Evolutionary conservation across 2,329 filamentous ascomycete species (phyloP), one percentile per base, ranked within the genome.

Genomic region (Diaporthe longicolla): DNA sequence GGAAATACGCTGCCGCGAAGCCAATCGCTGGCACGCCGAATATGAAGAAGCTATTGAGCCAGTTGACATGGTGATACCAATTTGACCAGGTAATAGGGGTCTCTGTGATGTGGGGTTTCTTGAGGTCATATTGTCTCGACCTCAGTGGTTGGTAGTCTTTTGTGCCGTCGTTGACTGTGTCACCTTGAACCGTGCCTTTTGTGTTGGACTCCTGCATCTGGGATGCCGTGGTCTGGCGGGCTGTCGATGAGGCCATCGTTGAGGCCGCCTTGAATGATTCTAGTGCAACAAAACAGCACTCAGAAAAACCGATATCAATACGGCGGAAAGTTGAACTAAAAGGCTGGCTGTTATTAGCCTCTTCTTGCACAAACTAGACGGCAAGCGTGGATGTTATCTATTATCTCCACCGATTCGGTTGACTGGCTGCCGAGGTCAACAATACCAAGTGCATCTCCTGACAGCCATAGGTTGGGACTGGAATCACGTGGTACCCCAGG

Each of bases 31-130:
- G 95, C 63, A 97, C 89, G 78, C 93, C 88, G 77, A 97, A 83
- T 82, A 97, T 96, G 82, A 98, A 89, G 76, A 88, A 89, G 76
- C 94, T 92, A 83, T 97, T 98, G 78, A 98, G 89, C 95, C 95
- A 98, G 89, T 97, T 95, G 87, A 98, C 89, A 82, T 98, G 95
- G 86, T 95, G 93, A 85, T 95, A 92, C 94, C 94, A 97, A 87
- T 97, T 98, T 80, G 88, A 86, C 84, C 88, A 89, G 75, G 94
- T 97, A 78, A 97, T 92, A 72, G 93, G 93, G 76, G 90, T 90
- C 76, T 97, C 95, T 77, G 94, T 91, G 84, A 97, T 97, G 84
- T 97, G 95, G 80, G 92, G 89, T 86, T 97, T 97, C 87, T 92
- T 87, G 72, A 82, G 59, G 75, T 91, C 89, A 77, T 85, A 84